A percentile compares a stretch with the other conserved stretches of the same genome.
Conservation (phyloP, 1,284 basidiomycete genomes). For the Mycena sp. region DNA sequence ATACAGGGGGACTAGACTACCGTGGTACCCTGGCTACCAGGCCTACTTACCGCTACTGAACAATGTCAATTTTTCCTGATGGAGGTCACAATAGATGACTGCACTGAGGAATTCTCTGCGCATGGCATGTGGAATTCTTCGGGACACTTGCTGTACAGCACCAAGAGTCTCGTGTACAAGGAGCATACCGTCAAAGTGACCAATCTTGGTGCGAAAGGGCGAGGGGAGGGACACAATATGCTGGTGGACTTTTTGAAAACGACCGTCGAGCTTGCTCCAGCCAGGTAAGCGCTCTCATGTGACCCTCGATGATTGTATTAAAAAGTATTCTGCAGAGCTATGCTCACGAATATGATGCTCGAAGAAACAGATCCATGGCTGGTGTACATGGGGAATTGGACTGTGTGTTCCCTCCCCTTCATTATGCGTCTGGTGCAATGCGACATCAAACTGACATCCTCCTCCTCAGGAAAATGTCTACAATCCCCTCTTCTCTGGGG, state of each 20-base stretch:
- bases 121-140: background rate
- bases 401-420: conserved; percentile 1
- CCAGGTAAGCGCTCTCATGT: no score
- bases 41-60: no score
- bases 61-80: no score
- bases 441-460: background rate
- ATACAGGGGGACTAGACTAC: no score
- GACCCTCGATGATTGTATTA: no score
- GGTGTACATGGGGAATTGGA: conserved; percentile 24
- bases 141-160: conserved; percentile 13
- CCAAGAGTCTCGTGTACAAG: background rate
- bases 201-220: conserved; percentile 11
- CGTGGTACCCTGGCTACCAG: no score
- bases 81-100: no score
- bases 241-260: conserved; percentile 20
- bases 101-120: background rate
- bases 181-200: no score
- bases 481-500: conserved; percentile 22
- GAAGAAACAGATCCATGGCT: no score
- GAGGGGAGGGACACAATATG: conserved; percentile 9
- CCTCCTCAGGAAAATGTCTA: conserved; percentile 17
- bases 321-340: no score
- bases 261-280: no score
- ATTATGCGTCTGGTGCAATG: background rate
- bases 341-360: no score